phyloP scores from a whole-genome alignment of 2,329 filamentous ascomycete genomes.

The Rachicladosporium sp. region DNA sequence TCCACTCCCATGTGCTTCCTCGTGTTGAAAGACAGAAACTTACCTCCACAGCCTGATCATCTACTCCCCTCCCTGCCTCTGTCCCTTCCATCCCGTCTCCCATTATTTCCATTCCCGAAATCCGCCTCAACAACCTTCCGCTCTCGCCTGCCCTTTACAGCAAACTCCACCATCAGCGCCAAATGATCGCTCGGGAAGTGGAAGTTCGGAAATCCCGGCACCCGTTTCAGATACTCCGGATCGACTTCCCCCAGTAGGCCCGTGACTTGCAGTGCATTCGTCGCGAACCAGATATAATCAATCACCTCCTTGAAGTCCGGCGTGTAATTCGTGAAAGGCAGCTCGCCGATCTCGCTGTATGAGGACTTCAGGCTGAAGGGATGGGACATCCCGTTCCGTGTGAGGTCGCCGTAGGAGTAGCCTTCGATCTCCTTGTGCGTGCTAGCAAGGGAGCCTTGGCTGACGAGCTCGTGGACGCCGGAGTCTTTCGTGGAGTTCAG shows the following conservation, averaged over 20 bases:
- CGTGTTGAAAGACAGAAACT: too few species aligned
- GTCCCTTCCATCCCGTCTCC: slow-evolving; percentile 1
- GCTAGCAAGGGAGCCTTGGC: slow-evolving; percentile 63
- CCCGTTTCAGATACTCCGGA: slow-evolving; percentile 67
- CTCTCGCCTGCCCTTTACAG: slow-evolving; percentile 77
- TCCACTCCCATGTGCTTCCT: too few species aligned
- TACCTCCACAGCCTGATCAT: too few species aligned
- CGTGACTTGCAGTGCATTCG: slow-evolving; percentile 73
- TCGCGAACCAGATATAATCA: slow-evolving; percentile 97
- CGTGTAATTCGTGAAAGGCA: slow-evolving; percentile 94
- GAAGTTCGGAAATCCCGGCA: slow-evolving; percentile 86
- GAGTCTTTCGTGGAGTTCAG: slow-evolving; percentile 86
- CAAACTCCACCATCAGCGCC: slow-evolving; percentile 78
- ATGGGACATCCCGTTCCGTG: slow-evolving; percentile 80
- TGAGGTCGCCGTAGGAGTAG: slow-evolving; percentile 87
- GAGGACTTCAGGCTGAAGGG: slow-evolving; percentile 88
- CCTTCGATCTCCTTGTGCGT: slow-evolving; percentile 69
- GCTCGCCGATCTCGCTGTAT: slow-evolving; percentile 71
- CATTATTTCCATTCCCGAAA: slow-evolving; percentile 13
- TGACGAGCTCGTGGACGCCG: slow-evolving; percentile 82
- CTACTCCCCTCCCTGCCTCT: background rate
- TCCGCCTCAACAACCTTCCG: slow-evolving; percentile 25
- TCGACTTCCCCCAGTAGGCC: slow-evolving; percentile 79
- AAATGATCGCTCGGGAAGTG: slow-evolving; percentile 92
- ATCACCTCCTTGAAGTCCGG: slow-evolving; percentile 85